Percentiles rank a stretch among this genome's conserved stretches.
phyloP scores from a whole-genome alignment of 306 rosid species.

The Begonia peltatifolia region DNA sequence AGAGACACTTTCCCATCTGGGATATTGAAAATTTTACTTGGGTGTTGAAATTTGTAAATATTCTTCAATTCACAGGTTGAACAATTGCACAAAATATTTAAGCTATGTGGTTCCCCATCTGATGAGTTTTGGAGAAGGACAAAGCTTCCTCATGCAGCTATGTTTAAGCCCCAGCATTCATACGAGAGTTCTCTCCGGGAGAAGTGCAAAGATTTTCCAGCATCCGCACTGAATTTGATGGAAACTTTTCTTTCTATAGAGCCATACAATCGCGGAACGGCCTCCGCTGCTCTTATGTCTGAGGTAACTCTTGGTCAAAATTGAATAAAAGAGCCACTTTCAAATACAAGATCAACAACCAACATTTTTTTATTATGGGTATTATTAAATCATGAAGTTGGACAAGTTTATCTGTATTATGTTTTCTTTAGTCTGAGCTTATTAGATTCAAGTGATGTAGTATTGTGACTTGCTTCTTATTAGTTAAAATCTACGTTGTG shows the following conservation, averaged over 20 bases:
- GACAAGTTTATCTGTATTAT: no score
- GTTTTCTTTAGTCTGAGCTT: no score
- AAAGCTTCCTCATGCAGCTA: slow-evolving; percentile 78
- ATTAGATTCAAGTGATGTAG: no score
- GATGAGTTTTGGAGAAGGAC: slow-evolving; percentile 77
- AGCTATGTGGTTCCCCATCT: slow-evolving; percentile 85
- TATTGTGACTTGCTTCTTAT: no score
- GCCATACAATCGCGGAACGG: slow-evolving; percentile 62
- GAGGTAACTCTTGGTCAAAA: slow-evolving; percentile 32
- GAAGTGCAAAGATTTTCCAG: slow-evolving; percentile 49
- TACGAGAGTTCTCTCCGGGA: slow-evolving; percentile 59
- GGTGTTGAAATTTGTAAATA: not conserved
- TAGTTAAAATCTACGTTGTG: no score
- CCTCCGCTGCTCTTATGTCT: slow-evolving; percentile 75
- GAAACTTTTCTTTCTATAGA: slow-evolving; percentile 67
- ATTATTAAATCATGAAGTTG: no score
- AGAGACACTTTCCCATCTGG: no score
- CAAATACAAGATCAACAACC: no score
- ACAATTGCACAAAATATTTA: slow-evolving; percentile 87
- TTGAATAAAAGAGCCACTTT: not conserved
- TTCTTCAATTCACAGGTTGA: slow-evolving; percentile 48
- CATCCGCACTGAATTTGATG: slow-evolving; percentile 39
- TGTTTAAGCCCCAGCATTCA: slow-evolving; percentile 71
- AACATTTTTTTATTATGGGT: no score
- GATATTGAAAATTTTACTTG: not conserved